Base-by-base conservation (phyloP, 176 grass and related monocot genomes). In the Phyllostachys edulis region DNA sequence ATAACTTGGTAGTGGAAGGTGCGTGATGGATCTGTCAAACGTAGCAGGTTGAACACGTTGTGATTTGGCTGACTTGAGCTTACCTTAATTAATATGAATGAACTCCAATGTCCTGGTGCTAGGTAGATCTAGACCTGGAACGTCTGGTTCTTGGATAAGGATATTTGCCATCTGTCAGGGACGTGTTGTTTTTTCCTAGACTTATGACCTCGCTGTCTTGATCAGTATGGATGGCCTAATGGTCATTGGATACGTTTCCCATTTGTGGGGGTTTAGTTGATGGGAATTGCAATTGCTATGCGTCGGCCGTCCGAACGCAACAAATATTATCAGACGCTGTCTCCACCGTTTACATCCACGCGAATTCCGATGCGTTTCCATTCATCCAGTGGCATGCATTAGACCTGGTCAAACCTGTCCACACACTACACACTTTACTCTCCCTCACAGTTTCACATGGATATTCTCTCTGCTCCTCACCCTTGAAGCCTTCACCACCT, bases 11-110 rank as follows among this genome's bases (percentile, higher is more conserved):
- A 41, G 49, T 73, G 84, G 79, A 79, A 83, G 88, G 50, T 79
- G 79, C 84, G 84, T 90, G 79, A 74, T 10, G 73, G 73, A 90
- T 90, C 88, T 86, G 84, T 63, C 40, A 61, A 65, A 37, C 49
- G 50, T 66, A 42, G 37, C 17, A 46, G 81, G 77, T 54, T 79
- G 32, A 60, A 77, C 17, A 40, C 61, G 72, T 42, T 9, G 24
- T 29, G 41, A 52, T 68, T 73, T 79, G 60, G 39, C 49, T 74
- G 80, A 90, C 88, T 78, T 67, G 34, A 83, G 60, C 34, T 79
- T 42, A 65, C 46, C 37, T 46, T 49, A 52, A 40, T 79, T 10
- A 34, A 32, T 76, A 49, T 21, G 18, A 23, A 21, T 82, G 61
- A 21, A 26, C 20, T 21, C 77, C 47, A 46, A 13, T 44, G 64